These are phyloP conservation scores for Neofusicoccum ribis DNA, from an alignment of 2,329 filamentous ascomycete genomes.

Conservation along the genomic window DNA sequence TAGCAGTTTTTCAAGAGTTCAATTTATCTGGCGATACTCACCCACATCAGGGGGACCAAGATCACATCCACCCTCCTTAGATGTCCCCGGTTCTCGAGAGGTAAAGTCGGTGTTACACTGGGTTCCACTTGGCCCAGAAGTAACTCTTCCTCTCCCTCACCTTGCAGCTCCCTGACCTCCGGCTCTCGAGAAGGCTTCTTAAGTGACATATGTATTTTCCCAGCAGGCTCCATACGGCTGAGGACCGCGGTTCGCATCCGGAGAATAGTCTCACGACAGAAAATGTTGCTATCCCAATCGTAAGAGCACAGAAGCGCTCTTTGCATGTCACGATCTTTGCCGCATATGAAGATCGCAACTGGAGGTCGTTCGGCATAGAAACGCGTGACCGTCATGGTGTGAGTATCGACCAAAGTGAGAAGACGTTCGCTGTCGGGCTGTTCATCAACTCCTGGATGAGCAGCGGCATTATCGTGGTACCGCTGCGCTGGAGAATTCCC, in stretches of 20 bases:
- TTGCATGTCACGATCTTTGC: constrained; percentile 42
- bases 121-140: background rate
- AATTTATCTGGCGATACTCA: background rate
- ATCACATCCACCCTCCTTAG: background rate
- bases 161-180: background rate
- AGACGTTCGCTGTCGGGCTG: background rate
- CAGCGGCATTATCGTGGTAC: constrained; percentile 28
- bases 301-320: constrained; percentile 45
- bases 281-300: constrained; percentile 36
- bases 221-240: background rate
- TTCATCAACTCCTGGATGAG: constrained; percentile 17
- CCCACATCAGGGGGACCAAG: background rate
- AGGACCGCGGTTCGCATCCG: constrained; percentile 29
- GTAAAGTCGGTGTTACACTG: too few species aligned
- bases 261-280: constrained; percentile 42
- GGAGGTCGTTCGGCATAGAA: constrained; percentile 39
- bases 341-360: constrained; percentile 38
- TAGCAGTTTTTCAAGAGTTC: background rate
- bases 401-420: constrained; percentile 45
- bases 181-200: background rate
- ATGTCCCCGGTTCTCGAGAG: too few species aligned
- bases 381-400: constrained; percentile 40
- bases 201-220: background rate
- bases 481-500: background rate
- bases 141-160: background rate